Conservation (phyloP, 805 yeast species). For the Candida cerambycidarum region DNA sequence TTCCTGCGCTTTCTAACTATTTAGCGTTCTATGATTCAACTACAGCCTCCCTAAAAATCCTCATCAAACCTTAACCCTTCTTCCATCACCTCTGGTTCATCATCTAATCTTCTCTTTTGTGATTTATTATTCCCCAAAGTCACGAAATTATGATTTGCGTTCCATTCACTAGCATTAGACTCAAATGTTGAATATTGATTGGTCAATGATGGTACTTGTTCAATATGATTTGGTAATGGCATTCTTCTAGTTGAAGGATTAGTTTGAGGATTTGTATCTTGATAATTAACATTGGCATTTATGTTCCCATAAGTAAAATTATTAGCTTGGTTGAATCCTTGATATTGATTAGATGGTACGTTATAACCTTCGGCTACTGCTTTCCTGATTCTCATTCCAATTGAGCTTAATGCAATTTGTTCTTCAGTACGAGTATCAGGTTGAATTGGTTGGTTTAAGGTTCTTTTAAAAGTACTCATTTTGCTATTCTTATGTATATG, state of each 20-base stretch:
- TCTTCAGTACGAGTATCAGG: constrained; percentile 6
- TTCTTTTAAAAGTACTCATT: constrained; percentile 13
- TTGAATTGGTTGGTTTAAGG: neutral
- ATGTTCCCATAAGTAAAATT: constrained; percentile 5
- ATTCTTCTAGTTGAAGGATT: constrained; percentile 23
- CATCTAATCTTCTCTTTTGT: constrained; percentile 7
- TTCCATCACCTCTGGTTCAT: constrained; percentile 3
- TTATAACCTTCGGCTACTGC: constrained; percentile 62
- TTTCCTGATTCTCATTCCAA: constrained; percentile 74
- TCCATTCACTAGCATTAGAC: constrained; percentile 20
- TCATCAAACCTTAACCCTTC: constrained; percentile 50
- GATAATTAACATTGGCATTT: constrained; percentile 3
- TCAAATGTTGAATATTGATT: constrained; percentile 44
- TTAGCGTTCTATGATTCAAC: too few species aligned
- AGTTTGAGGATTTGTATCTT: constrained; percentile 9
- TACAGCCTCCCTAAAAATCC: too few species aligned
- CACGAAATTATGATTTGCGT: neutral
- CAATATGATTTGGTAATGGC: constrained; percentile 42
- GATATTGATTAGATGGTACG: constrained; percentile 8
- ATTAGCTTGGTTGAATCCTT: constrained; percentile 7
- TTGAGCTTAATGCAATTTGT: constrained; percentile 43
- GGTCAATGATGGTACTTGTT: constrained; percentile 46
- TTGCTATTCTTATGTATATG: neutral
- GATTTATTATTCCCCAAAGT: neutral
- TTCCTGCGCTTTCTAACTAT: too few species aligned